A percentile compares a stretch with the other conserved stretches of the same genome.
Conservation (phyloP, 768 basidiomycete species). For the Asterophora parasitica region DNA sequence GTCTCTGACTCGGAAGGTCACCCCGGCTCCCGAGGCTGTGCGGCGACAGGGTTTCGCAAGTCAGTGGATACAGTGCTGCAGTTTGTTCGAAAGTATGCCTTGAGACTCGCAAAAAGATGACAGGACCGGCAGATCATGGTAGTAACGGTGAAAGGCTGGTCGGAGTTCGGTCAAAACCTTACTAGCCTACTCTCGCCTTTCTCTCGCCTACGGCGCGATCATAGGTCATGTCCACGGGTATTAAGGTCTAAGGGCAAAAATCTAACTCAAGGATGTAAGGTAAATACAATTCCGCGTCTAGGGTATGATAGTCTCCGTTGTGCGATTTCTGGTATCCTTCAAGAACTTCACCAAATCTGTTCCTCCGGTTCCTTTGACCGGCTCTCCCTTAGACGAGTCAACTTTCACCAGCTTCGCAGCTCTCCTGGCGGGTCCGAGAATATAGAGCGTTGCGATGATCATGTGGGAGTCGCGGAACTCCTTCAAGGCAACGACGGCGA, state of each 20-base stretch:
- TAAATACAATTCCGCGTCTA: neutral
- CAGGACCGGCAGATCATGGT: too few relatives aligned
- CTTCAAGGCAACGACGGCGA: constrained; percentile 60
- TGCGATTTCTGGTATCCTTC: constrained; percentile 67
- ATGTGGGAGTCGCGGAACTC: constrained; percentile 75
- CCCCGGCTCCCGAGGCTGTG: too few relatives aligned
- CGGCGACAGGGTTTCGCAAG: too few relatives aligned
- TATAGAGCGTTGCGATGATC: constrained; percentile 68
- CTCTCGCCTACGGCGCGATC: too few relatives aligned
- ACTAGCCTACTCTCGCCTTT: too few relatives aligned
- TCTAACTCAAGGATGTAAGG: neutral
- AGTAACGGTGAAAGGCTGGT: too few relatives aligned
- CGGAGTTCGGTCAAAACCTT: too few relatives aligned
- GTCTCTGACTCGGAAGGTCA: too few relatives aligned
- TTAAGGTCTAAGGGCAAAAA: neutral
- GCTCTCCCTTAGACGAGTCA: constrained; percentile 22
- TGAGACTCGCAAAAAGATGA: too few relatives aligned
- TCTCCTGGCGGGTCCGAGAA: constrained; percentile 61
- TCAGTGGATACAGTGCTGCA: too few relatives aligned
- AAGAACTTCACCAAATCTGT: constrained; percentile 74
- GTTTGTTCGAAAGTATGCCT: too few relatives aligned
- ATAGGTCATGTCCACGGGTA: neutral
- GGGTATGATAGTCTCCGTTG: constrained; percentile 35
- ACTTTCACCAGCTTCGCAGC: constrained; percentile 18
- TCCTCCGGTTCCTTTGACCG: constrained; percentile 69